Evolutionary conservation across 768 basidiomycete species (phyloP), one percentile per base, ranked within the genome.

Genomic region (Rhodosporidiobolus odoratus): DNA sequence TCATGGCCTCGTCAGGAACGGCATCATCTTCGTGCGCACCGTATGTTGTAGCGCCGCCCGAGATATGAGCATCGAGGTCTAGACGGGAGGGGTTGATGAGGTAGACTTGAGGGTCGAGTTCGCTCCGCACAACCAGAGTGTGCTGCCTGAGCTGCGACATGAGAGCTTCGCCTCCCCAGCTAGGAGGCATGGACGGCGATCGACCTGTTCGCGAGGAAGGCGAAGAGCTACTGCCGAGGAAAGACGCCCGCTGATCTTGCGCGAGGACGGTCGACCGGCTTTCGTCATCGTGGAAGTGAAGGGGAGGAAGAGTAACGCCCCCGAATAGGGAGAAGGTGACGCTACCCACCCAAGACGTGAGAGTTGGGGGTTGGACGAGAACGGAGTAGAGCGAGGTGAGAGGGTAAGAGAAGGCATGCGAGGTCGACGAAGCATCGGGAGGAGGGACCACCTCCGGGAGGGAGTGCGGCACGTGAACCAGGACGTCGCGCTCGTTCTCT

Each of bases 251-350:
- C 4, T 63, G 67, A 41, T 77, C 74, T 27, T 62, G 65, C 57
- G 69, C 68, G 52, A 78, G 73, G 9, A 80, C 59, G 30, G 80
- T 79, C 6, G 92, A 93, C 40, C 85, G 85, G 0, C 92, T 94
- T 79, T 97, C 94, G 75, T 98, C 94, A 78, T 98, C 96, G 79
- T 98, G 96, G 80, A 98, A 98, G 80, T 93, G 87, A 4, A 99
- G 84, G 1, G 90, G 91, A 0, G 93, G 91, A 0, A 96, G 84
- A 2, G 92, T 90, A 27, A 43, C 56, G 34, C 57, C 58, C 53
- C 53, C 68, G 73, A 88, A 90, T 66, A 92, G 87, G 79, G 95
- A 95, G 69, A 98, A 86, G 47, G 87, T 90, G 71, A 94, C 85
- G 27, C 89, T 89, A 9, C 93, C 93, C 77, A 93, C 90, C 94